phyloP scores from a whole-genome alignment of 345 rosid genomes.

The Corymbia maculata region DNA sequence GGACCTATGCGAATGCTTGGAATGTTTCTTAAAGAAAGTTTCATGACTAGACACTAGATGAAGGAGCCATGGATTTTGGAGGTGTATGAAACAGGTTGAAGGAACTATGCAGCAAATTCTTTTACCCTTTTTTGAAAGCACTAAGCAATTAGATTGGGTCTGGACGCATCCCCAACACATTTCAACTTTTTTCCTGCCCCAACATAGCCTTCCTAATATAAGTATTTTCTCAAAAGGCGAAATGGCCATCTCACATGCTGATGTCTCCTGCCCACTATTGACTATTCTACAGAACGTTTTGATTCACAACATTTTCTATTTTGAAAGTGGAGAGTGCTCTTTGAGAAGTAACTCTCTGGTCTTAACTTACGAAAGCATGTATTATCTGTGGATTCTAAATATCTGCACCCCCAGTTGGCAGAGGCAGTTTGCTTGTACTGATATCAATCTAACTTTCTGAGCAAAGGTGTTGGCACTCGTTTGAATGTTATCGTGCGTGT shows the following conservation, averaged over 20 bases:
- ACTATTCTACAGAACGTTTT: neutral
- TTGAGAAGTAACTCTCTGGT: neutral
- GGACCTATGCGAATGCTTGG: neutral
- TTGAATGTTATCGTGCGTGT: neutral
- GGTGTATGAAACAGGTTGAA: neutral
- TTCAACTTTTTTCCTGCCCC: neutral
- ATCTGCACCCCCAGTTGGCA: neutral
- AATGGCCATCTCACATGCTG: neutral
- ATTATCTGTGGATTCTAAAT: neutral
- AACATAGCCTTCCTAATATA: neutral
- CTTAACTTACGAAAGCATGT: neutral
- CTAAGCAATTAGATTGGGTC: neutral
- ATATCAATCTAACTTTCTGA: neutral
- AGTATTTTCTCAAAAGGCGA: neutral
- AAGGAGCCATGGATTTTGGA: neutral
- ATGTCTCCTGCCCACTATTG: neutral
- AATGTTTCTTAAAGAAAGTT: neutral
- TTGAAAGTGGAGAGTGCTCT: neutral
- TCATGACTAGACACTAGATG: neutral
- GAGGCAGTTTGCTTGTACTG: neutral
- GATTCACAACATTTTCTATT: neutral
- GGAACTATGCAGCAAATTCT: neutral
- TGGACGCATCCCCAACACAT: neutral
- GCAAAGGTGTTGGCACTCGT: neutral
- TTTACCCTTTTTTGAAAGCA: neutral